Base-by-base conservation (phyloP, 2,329 filamentous ascomycete species). In the Cyanodermella asteris region DNA sequence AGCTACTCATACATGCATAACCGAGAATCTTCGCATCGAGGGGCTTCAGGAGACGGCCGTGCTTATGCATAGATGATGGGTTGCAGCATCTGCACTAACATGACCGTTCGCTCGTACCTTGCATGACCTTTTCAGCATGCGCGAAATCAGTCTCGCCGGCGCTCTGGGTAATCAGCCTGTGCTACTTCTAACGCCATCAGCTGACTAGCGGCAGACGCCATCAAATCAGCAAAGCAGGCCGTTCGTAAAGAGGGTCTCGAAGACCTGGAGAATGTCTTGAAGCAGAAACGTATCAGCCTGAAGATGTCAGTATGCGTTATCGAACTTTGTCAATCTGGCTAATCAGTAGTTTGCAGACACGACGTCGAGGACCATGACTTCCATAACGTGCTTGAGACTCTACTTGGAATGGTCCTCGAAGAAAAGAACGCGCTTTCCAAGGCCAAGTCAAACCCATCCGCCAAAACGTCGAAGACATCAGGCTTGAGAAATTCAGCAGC, bases 321-420 rank as follows among this genome's bases (percentile, higher is more conserved):
- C 16, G 13, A 10, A 7, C 14, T 22, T 27, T 12, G 7, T 17
- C 38, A 16, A 44, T 39, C 21, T 37, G 17, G 14, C 25, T 22
- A 15, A 22, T 28, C 20, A 11, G 13, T 15, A 13, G 22, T 25
- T 22, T 28, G 24, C 34, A 50, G 49, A 32, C 45, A 53, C 17
- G 39, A 41, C 5, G 53, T 91, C 17, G 63, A 61, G 22, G 78
- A 91, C 42, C 76, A 74, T 42, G 63, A 64, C n/a, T 91, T 76
- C 36, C 73, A 87, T 40, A 63, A 64, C 30, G 68, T 93, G 21
- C 77, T 78, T 37, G 80, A 93, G 39, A 63, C 66, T 2, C 53
- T 94, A 3, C 91, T 93, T 41, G 60, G 63, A 27, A 70, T 69
- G 34, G 59, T 72, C n/a, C n/a, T n/a, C n/a, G n/a, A n/a, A n/a